Conservation (phyloP, 257 asterid species). For the Paulownia fortunei region DNA sequence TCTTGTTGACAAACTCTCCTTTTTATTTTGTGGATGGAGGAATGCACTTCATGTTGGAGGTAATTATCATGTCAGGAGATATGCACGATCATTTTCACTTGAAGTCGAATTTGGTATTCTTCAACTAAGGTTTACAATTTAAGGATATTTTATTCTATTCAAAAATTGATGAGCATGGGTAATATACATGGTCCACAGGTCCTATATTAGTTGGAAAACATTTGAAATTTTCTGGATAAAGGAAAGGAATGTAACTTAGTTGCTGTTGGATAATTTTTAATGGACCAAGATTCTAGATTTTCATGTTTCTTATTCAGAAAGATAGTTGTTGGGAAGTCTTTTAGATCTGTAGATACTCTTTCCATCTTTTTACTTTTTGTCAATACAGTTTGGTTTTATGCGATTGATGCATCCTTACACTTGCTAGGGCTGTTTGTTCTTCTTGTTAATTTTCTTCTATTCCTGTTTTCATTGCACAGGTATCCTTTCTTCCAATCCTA, state of each 20-base stretch:
- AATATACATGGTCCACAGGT: neutral
- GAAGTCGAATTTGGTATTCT: neutral
- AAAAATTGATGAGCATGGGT: neutral
- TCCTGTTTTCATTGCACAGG: neutral
- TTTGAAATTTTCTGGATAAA: neutral
- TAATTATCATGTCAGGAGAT: constrained; percentile 34
- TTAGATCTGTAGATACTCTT: neutral
- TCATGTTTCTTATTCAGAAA: neutral
- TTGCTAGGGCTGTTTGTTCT: neutral
- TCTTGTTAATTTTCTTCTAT: neutral
- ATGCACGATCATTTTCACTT: constrained; percentile 19
- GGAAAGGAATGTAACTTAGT: neutral
- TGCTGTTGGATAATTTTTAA: neutral
- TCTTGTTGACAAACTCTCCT: constrained; percentile 93
- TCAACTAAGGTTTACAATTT: neutral
- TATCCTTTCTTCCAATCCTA: constrained; percentile 3
- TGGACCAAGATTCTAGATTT: neutral
- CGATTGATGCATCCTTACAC: neutral
- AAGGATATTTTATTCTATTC: neutral
- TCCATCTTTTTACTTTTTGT: neutral
- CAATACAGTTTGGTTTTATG: neutral
- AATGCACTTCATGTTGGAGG: constrained; percentile 92
- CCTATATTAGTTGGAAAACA: neutral
- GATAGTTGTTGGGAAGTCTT: neutral
- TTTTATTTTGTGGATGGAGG: constrained; percentile 98